Base-by-base conservation (phyloP, 441 rosid species). In the Populus hybrid region DNA sequence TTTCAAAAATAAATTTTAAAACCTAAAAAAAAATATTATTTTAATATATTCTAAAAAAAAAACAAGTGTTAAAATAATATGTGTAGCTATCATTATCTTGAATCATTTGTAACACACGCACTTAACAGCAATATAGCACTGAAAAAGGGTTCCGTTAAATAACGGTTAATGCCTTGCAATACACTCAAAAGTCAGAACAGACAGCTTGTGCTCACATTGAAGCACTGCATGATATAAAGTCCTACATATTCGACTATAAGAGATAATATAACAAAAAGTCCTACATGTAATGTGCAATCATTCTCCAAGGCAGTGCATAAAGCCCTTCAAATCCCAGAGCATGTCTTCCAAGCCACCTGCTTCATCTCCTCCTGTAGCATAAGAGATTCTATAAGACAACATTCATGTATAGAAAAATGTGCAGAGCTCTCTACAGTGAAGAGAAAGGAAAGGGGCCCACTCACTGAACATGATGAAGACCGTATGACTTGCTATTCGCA, bases 401-500 rank as follows among this genome's bases (percentile, higher is more conserved):
- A 2, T 59, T 59, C 64, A n/a, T n/a, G 64, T 3, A 59, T n/a
- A 61, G 1, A 59, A 24, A 59, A 59, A 7, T 7, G 4, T 59
- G 64, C 3, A 7, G 64, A n/a, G 53, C 3, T 8, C 24, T n/a
- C 64, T 6, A 59, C 64, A 59, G 1, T n/a, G 8, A 69, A 21
- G 12, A 34, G 40, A 2, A 34, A 2, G 7, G 7, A 36, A 1
- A 21, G 40, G 57, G 11, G 23, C 50, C 5, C 32, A 67, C 70
- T 5, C 36, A 6, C 32, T 67, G 36, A 32, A 30, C 70, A 34
- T 34, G 3, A 8, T 26, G 64, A 32, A 26, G 23, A 67, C 1
- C 10, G 16, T 7, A 16, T 67, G 10, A 14, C 70, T 18, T 28
- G 35, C 80, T 86, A 87, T 84, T 87, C 90, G 69, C 90, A 87